phyloP scores from a whole-genome alignment of 2,329 filamentous ascomycete genomes.

The Neonectria magnoliae region DNA sequence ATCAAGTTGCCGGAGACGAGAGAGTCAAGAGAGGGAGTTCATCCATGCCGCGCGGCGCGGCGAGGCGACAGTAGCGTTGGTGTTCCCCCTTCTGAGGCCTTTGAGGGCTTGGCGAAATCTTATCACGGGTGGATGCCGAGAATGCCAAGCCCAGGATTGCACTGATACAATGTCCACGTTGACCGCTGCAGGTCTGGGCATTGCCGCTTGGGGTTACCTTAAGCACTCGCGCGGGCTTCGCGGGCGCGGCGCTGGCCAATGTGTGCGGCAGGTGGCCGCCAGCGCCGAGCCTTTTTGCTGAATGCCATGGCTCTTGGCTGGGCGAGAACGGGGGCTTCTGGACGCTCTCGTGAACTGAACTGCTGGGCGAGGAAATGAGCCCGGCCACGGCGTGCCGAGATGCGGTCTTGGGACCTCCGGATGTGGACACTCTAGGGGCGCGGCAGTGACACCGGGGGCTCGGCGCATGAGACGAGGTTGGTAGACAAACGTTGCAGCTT shows the following conservation, averaged over 20 bases:
- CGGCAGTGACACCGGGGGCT: constrained; percentile 16
- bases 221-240: constrained; percentile 21
- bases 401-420: constrained; percentile 37
- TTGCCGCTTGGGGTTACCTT: constrained; percentile 17
- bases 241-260: constrained; percentile 33
- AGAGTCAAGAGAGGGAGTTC: constrained; percentile 17
- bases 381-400: constrained; percentile 39
- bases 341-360: constrained; percentile 27
- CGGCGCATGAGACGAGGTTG: neutral
- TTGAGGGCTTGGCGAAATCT: constrained; percentile 47
- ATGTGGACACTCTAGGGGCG: constrained; percentile 29
- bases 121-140: constrained; percentile 45
- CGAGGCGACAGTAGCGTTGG: constrained; percentile 40
- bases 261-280: constrained; percentile 25
- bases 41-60: constrained; percentile 32
- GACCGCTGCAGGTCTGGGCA: constrained; percentile 42
- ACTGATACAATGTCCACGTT: constrained; percentile 44
- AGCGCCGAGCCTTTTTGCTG: constrained; percentile 35
- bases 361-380: constrained; percentile 36
- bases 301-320: constrained; percentile 41
- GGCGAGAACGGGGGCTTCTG: constrained; percentile 37
- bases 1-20: constrained; percentile 6
- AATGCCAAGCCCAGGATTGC: constrained; percentile 44
- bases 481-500: neutral
- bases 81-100: constrained; percentile 44